Base-by-base conservation (phyloP, 208 protist genomes). In the Wallacemonas rigidus region DNA sequence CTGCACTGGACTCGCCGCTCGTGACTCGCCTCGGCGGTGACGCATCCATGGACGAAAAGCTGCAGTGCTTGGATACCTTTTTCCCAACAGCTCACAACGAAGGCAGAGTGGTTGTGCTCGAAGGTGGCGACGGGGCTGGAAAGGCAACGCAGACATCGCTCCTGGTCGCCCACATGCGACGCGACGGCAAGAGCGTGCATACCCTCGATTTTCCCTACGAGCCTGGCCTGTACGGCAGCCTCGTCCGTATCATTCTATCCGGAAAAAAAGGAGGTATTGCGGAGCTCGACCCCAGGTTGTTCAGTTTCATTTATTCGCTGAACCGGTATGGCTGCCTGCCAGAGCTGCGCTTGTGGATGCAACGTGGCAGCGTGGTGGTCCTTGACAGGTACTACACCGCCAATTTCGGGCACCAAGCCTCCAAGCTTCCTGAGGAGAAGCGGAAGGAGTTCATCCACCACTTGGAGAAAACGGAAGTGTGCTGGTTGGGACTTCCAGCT, bases 361-460 rank as follows among this genome's bases (percentile, higher is more conserved):
- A 51, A 3, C 82, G 77, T n/a, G 91, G 93, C 12, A 72, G 54
- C 43, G 78, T 74, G 35, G 86, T 97, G 40, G 71, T 97, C 67
- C 78, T 96, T 6, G 95, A 98, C 76, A 82, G 95, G 15, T 98
- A 97, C 74, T 93, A 95, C 68, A 95, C 93, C 3, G 83, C 93
- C 26, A 97, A 96, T 70, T 98, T 90, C 54, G 95, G 95, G 6
- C 90, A 98, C 74, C 95, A 98, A 64, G 90, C 83, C 35, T 89
- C 85, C 36, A 98, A 98, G 72, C 74, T 96, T 41, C 74, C 83
- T 17, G 71, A 68, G 12, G 87, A 83, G 5, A 67, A 92, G 72
- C 83, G 92, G 9, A 79, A 75, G 14, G 56, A 62, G 1, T 90
- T 94, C 67, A 92, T 98, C 55, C 44, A 71, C 7, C 61, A 87